Conservation (phyloP, 2,329 filamentous ascomycete genomes). For the Massarina eburnea region DNA sequence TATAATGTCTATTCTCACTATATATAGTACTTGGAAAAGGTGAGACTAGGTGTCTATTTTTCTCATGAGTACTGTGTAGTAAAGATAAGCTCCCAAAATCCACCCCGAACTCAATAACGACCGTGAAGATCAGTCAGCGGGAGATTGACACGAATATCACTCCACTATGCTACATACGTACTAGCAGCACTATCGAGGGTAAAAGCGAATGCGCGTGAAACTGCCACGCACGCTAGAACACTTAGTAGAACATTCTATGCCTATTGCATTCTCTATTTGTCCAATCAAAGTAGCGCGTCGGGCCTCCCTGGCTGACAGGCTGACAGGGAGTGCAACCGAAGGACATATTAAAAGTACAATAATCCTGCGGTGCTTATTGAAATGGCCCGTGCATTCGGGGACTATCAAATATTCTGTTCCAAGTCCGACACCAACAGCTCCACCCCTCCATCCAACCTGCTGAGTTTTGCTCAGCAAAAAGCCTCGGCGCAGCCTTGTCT, state of each 20-base stretch:
- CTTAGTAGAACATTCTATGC: slow-evolving; percentile 6
- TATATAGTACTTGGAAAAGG: too few species aligned
- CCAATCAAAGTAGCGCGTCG: slow-evolving; percentile 5
- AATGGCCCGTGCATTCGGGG: slow-evolving; percentile 18
- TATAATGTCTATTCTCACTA: too few species aligned
- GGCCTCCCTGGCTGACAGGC: background rate
- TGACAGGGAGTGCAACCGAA: slow-evolving; percentile 11
- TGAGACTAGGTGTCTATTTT: too few species aligned
- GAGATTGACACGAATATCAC: background rate
- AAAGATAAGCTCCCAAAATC: too few species aligned
- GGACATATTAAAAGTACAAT: slow-evolving; percentile 24
- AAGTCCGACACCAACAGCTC: slow-evolving; percentile 20
- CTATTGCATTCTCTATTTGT: background rate
- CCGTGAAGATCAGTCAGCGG: background rate
- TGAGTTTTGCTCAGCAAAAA: background rate
- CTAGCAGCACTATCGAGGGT: slow-evolving; percentile 1
- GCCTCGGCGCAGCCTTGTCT: slow-evolving; percentile 9
- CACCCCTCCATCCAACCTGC: slow-evolving; percentile 1
- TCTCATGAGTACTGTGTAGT: too few species aligned
- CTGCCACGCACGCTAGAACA: slow-evolving; percentile 6
- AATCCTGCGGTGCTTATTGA: slow-evolving; percentile 26
- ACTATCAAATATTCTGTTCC: slow-evolving; percentile 19
- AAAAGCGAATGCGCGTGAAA: slow-evolving; percentile 8
- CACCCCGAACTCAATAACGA: too few species aligned
- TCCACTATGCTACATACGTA: background rate